Evolutionary conservation across 164 flowering plant species (phyloP).

Genomic region (Sextonia rubra): DNA sequence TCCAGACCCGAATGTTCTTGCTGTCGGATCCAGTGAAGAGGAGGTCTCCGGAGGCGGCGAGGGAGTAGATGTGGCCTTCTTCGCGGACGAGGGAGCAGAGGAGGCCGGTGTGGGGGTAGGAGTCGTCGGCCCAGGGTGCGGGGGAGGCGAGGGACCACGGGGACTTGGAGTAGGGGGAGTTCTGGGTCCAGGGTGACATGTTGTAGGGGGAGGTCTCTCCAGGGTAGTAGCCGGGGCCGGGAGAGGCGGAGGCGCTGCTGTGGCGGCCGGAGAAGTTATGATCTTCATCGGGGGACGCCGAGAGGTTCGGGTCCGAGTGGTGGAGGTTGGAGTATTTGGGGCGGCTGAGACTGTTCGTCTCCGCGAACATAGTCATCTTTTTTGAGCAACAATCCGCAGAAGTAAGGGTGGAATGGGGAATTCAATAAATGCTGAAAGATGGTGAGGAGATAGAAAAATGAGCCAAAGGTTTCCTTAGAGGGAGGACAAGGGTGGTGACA

Average conservation of each 20-base stretch:
- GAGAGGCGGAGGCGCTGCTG: conserved; percentile 29
- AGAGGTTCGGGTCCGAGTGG: conserved; percentile 26
- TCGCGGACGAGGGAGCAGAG: conserved; percentile 76
- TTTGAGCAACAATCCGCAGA: not conserved
- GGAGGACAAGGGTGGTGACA: not conserved
- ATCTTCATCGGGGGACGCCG: conserved; percentile 14
- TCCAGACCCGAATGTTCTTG: conserved; percentile 92
- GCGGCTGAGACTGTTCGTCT: not conserved
- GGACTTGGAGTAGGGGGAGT: conserved; percentile 36
- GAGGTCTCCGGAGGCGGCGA: conserved; percentile 57
- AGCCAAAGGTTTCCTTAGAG: not conserved
- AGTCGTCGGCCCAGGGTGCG: conserved; percentile 17
- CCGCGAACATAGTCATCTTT: conserved; percentile 3
- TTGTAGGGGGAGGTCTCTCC: conserved; percentile 32
- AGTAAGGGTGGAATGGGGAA: not conserved
- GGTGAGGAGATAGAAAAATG: too few relatives aligned
- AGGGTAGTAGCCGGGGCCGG: conserved; percentile 15
- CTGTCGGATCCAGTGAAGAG: conserved; percentile 94
- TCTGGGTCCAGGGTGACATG: conserved; percentile 48
- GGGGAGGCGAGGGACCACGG: conserved; percentile 31
- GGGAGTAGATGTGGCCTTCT: conserved; percentile 80
- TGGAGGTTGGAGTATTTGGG: conserved; percentile 15
- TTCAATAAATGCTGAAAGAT: not conserved
- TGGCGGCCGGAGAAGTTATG: conserved; percentile 1
- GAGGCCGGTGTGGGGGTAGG: conserved; percentile 23